A percentile compares a stretch with the other conserved stretches of the same genome.
Conservation (phyloP, 768 basidiomycete genomes). For the Psilocybe azurescens region DNA sequence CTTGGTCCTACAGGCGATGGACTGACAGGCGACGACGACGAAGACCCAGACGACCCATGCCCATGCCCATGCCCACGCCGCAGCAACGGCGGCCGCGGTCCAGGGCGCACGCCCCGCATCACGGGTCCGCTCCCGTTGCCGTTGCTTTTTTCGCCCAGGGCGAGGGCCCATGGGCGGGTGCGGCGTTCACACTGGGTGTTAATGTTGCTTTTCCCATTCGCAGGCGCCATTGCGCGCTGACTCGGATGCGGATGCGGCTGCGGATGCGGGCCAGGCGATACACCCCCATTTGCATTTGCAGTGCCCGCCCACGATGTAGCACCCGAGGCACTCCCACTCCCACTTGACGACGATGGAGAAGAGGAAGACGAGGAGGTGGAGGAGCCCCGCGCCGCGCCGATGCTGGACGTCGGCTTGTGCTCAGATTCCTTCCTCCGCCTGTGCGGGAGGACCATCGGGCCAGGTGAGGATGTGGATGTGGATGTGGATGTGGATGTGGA, state of each 20-base stretch:
- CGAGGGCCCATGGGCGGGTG: too few relatives aligned
- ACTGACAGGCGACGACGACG: not conserved
- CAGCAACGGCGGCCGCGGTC: conserved; percentile 5
- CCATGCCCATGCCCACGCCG: too few relatives aligned
- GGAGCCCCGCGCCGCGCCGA: not conserved
- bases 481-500: too few relatives aligned
- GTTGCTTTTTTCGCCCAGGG: not conserved
- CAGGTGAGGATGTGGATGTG: not conserved
- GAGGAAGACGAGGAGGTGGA: not conserved
- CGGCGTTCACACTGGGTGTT: not conserved
- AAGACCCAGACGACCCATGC: not conserved
- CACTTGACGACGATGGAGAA: conserved; percentile 13
- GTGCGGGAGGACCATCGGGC: conserved; percentile 13
- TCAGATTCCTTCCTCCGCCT: not conserved
- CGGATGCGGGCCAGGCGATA: too few relatives aligned
- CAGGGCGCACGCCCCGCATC: conserved; percentile 5
- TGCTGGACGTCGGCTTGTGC: conserved; percentile 16
- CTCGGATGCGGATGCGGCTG: not conserved
- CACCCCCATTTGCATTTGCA: not conserved
- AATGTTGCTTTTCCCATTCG: not conserved
- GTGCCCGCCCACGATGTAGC: not conserved
- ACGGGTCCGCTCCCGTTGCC: not conserved
- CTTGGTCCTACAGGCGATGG: not conserved
- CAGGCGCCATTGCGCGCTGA: not conserved
- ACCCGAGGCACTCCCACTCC: conserved; percentile 21